These are phyloP conservation scores for Anthoceros angustus DNA, from an alignment of 225 moss, liverwort and hornwort species.

Conservation along the genomic window DNA sequence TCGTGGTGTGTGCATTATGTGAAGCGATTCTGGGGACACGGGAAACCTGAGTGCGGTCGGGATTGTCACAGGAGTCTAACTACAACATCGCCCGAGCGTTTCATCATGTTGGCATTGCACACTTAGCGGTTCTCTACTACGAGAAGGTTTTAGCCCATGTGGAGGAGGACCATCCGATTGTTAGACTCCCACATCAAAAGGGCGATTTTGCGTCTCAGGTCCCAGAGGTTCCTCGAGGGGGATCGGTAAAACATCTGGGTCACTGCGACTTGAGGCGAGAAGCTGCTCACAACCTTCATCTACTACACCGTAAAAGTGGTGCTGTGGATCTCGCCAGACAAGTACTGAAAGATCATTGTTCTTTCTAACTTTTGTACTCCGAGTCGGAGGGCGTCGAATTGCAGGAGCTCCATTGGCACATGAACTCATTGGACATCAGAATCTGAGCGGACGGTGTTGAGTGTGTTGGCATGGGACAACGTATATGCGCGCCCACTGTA, in stretches of 20 bases:
- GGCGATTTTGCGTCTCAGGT: conserved; percentile 17
- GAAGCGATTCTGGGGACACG: background rate
- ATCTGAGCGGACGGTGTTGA: too few relatives aligned
- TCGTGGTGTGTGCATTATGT: background rate
- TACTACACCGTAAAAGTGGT: conserved; percentile 81
- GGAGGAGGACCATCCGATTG: conserved; percentile 51
- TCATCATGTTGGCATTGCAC: conserved; percentile 86
- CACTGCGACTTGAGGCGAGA: conserved; percentile 81
- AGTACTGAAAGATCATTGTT: conserved; percentile 53
- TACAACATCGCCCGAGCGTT: conserved; percentile 85
- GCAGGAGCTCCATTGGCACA: too few relatives aligned
- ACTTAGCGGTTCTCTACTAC: conserved; percentile 72
- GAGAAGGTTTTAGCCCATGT: conserved; percentile 59
- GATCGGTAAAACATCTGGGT: conserved; percentile 11
- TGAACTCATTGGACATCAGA: too few relatives aligned
- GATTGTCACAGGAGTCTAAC: conserved; percentile 56
- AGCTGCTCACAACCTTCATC: conserved; percentile 84
- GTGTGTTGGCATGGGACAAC: too few relatives aligned
- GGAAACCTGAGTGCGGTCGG: background rate
- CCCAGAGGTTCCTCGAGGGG: background rate
- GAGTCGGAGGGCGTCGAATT: too few relatives aligned
- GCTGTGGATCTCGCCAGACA: conserved; percentile 65
- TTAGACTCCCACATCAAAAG: conserved; percentile 47
- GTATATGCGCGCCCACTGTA: too few relatives aligned
- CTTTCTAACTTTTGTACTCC: conserved; percentile 6